Base-by-base conservation (phyloP, 2,329 filamentous ascomycete genomes). In the Geosmithia flava region DNA sequence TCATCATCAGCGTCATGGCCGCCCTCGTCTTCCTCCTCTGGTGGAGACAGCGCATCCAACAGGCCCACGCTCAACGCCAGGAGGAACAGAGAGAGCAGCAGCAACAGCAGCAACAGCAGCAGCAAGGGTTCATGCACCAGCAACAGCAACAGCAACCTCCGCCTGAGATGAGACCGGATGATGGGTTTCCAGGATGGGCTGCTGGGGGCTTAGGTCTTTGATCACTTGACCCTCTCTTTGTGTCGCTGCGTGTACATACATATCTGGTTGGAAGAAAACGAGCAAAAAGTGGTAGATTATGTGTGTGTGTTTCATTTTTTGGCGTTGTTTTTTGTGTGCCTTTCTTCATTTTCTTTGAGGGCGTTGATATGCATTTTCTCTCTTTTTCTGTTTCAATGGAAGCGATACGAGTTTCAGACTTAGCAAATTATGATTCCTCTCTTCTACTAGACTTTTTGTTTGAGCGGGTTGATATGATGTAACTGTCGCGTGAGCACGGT, bases 11-110 rank as follows among this genome's bases (percentile, higher is more conserved):
- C 1, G 68, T 97, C 15, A 83, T 86, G 1, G 80, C 81, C 15
- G 80, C 81, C 1, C 71, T 97, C 48, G 80, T 85, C 0, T 78
- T 86, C 47, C 69, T 97, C 30, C 74, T 97, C 16, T 95, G 89
- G 64, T 91, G 93, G 62, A 74, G 87, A 19, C 82, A 87, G 53
- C 81, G 80, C 59, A 71, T 80, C 51, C 84, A 87, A 58, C 71
- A 82, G 54, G 72, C 68, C 29, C 71, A 75, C 47, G 58, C 54
- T n/a, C 56, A 62, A 49, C 56, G 55, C 20, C 60, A 66, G 29
- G 58, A 65, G 23, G 61, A 37, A 16, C 33, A 53, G 17, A 56
- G 58, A 44, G 55, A 61, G 47, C 56, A 58, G 48, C 59, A 62
- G 42, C 62, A 65, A 50, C 61, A 58, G 4, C 54, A 60, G 15